Evolutionary conservation across 352 stramenopile species (phyloP).

Genomic region (Globisporangium sylvaticum): DNA sequence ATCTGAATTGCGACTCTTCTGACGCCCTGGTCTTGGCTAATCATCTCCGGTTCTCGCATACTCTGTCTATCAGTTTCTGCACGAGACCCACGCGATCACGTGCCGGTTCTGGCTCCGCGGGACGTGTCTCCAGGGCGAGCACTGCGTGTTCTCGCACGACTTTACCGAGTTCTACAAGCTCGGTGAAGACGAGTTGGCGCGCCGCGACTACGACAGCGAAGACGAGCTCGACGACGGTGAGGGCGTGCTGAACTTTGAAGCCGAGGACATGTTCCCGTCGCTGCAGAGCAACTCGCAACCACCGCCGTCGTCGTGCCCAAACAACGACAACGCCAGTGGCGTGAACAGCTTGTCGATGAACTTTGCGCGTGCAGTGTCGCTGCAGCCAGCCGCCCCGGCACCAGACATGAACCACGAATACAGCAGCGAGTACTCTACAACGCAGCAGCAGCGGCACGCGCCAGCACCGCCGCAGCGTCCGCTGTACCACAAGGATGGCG

Average conservation of each 20-base stretch:
- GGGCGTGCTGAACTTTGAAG: slow-evolving; percentile 48
- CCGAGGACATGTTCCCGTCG: slow-evolving; percentile 79
- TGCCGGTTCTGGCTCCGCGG: slow-evolving; percentile 85
- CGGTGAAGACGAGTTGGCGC: slow-evolving; percentile 32
- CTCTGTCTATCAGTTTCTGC: slow-evolving; percentile 59
- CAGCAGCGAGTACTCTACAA: slow-evolving; percentile 16
- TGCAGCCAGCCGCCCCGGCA: slow-evolving; percentile 26
- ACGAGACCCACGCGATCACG: slow-evolving; percentile 80
- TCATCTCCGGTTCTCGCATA: not conserved
- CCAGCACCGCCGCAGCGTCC: slow-evolving; percentile 27
- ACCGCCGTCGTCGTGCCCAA: slow-evolving; percentile 9
- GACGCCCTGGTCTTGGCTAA: not conserved
- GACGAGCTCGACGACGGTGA: slow-evolving; percentile 57
- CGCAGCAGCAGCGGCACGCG: slow-evolving; percentile 5
- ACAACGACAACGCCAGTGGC: not conserved
- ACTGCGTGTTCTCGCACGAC: slow-evolving; percentile 82
- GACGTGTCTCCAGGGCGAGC: slow-evolving; percentile 68
- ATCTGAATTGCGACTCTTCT: not conserved
- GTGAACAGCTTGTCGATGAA: slow-evolving; percentile 56
- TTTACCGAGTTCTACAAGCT: slow-evolving; percentile 74
- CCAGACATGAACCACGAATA: slow-evolving; percentile 3
- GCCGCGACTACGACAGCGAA: slow-evolving; percentile 75
- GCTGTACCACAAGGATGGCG: slow-evolving; percentile 57
- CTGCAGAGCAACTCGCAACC: slow-evolving; percentile 31
- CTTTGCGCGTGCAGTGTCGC: slow-evolving; percentile 72